These are phyloP conservation scores for Neonectria neomacrospora DNA, from an alignment of 2,329 filamentous ascomycete species.

Conservation along the genomic window DNA sequence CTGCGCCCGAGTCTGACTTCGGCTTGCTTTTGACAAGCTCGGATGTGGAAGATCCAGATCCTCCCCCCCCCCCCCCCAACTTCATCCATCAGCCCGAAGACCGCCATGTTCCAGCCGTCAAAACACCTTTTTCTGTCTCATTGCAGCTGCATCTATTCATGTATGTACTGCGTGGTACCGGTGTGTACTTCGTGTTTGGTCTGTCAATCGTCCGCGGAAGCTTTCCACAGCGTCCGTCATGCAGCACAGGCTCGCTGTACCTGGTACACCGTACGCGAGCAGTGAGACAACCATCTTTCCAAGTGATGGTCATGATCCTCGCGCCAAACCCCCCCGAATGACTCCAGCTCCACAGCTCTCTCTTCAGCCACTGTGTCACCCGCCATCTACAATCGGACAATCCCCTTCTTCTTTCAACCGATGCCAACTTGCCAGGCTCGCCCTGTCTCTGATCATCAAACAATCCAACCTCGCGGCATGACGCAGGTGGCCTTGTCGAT, in stretches of 20 bases:
- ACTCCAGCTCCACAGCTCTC: slow-evolving; percentile 4
- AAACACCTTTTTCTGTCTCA: neutral
- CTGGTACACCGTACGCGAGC: neutral
- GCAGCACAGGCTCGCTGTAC: neutral
- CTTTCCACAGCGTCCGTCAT: neutral
- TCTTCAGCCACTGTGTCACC: slow-evolving; percentile 5
- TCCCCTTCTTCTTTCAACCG: slow-evolving; percentile 9
- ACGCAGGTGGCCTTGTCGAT: neutral
- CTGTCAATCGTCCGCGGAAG: neutral
- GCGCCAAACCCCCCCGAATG: slow-evolving; percentile 1
- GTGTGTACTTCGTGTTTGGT: neutral
- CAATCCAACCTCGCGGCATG: neutral
- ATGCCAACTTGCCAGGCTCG: slow-evolving; percentile 6
- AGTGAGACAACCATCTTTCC: slow-evolving; percentile 9
- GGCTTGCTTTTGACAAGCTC: neutral
- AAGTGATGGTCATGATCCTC: slow-evolving; percentile 20
- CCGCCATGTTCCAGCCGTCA: neutral
- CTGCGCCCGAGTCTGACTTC: neutral
- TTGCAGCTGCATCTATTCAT: neutral
- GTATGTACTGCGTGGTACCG: neutral
- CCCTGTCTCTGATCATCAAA: slow-evolving; percentile 11
- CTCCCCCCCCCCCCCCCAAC: too few relatives aligned
- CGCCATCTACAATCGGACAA: slow-evolving; percentile 14
- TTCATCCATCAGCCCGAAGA: neutral
- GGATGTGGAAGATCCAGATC: neutral